phyloP scores from a whole-genome alignment of 805 yeast species.

The Wickerhamiella parazyma region DNA sequence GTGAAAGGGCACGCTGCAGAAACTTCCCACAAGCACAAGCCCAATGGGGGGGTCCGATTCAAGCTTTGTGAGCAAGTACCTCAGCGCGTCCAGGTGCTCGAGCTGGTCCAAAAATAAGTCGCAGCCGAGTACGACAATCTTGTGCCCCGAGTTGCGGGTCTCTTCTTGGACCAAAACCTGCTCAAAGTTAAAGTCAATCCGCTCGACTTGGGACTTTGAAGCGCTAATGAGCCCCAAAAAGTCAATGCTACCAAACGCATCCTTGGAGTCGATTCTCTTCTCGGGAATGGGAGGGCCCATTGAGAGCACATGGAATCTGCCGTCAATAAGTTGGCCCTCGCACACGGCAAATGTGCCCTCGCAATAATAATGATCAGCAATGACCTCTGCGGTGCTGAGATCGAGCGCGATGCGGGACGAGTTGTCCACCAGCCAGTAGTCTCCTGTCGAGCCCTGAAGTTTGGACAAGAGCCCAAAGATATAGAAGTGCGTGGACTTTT shows the following conservation, averaged over 20 bases:
- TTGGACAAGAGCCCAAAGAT: constrained; percentile 62
- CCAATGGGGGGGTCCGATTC: constrained; percentile 50
- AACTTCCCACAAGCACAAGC: constrained; percentile 73
- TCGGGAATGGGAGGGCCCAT: constrained; percentile 87
- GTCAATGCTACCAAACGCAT: constrained; percentile 68
- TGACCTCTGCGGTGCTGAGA: constrained; percentile 36
- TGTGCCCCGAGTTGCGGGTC: constrained; percentile 40
- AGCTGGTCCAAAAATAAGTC: constrained; percentile 53
- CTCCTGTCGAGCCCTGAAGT: constrained; percentile 35
- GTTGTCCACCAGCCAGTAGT: constrained; percentile 70
- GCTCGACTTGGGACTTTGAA: constrained; percentile 22
- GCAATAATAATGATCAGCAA: constrained; percentile 48
- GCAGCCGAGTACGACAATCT: constrained; percentile 59
- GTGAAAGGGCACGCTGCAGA: constrained; percentile 50
- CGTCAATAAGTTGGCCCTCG: constrained; percentile 64
- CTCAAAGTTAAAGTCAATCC: constrained; percentile 49
- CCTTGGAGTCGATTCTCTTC: constrained; percentile 47
- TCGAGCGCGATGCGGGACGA: constrained; percentile 63
- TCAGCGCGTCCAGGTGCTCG: constrained; percentile 46
- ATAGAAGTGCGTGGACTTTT: constrained; percentile 63
- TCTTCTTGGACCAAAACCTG: constrained; percentile 43
- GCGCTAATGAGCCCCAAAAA: constrained; percentile 37
- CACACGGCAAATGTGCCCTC: constrained; percentile 67
- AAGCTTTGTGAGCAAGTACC: constrained; percentile 44
- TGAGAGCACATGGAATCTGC: constrained; percentile 54